A percentile compares a stretch with the other conserved stretches of the same genome.
Conservation (phyloP, 208 protist species). For the Novymonas esmeraldas region DNA sequence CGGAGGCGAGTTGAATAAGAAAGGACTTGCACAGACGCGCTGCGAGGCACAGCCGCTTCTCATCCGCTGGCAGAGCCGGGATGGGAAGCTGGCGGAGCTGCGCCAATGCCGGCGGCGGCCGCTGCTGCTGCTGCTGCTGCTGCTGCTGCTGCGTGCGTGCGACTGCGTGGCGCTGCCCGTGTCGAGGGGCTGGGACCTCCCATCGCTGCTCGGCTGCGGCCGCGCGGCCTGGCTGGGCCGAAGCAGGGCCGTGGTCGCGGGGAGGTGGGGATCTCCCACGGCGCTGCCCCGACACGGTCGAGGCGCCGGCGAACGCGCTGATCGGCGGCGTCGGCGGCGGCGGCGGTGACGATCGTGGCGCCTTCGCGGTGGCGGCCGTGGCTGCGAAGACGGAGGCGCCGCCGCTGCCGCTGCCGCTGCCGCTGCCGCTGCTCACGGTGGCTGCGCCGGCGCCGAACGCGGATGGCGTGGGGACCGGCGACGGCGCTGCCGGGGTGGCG, state of each 20-base stretch:
- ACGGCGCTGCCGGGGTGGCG: not conserved
- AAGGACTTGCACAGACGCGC: conserved; percentile 38
- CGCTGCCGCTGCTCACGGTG: not conserved
- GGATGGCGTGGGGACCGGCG: not conserved
- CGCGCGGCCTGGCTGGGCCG: too few relatives aligned
- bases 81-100: conserved; percentile 5
- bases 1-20: conserved; percentile 24
- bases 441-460: conserved; percentile 1
- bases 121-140: not conserved
- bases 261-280: too few relatives aligned
- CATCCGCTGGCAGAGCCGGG: conserved; percentile 15
- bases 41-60: conserved; percentile 29
- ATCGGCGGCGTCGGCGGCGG: too few relatives aligned
- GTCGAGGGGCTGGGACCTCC: conserved; percentile 12
- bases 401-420: not conserved
- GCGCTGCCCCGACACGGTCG: too few relatives aligned
- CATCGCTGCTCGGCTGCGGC: not conserved
- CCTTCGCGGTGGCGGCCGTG: too few relatives aligned
- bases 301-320: too few relatives aligned
- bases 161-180: conserved; percentile 10
- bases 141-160: conserved; percentile 9
- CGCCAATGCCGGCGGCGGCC: conserved; percentile 5
- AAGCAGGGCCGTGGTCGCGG: too few relatives aligned
- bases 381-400: too few relatives aligned
- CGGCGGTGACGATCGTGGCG: too few relatives aligned